Base-by-base conservation (phyloP, 2,329 filamentous ascomycete genomes). In the Alternaria brassicae region DNA sequence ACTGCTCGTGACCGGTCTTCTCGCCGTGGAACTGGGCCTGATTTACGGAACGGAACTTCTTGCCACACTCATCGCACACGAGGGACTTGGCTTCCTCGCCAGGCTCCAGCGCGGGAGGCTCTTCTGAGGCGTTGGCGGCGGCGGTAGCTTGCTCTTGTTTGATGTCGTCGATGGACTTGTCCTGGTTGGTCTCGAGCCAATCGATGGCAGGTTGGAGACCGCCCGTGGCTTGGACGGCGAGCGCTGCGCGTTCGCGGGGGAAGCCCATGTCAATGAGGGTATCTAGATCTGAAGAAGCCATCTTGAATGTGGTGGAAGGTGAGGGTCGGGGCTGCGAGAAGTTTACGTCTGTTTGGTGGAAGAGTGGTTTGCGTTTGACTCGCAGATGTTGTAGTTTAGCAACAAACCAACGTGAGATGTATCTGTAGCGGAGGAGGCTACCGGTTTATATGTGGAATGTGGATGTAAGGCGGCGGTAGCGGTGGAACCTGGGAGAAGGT, bases 61-160 rank as follows among this genome's bases (percentile, higher is more conserved):
- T 97, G 74, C 91, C 90, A 75, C 95, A 99, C 56, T 97, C 94
- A 66, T 97, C 95, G 85, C 95, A 99, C 50, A 96, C 85, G 55
- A 98, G 87, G 48, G 92, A 96, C 72, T 88, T 86, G 56, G 93
- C 91, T 56, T 86, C 82, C 71, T 89, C 87, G 59, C 90, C 91
- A 2, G 86, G 86, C 69, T 91, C 84, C 3, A 93, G 82, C n/a
- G 87, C 85, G 5, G 88, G 85, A 10, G 87, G 85, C 69, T 90
- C 82, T 19, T 83, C 82, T 42, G 72, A 70, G 32, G 66, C 61
- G 45, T 72, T 72, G 48, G 72, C 72, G 39, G 67, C 60, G 56
- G 77, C 74, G 19, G 70, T 70, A 44, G 72, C 74, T 65, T 79
- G 76, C 34, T 79, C 77, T 21, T 74, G 73, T 62, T 91, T 85